A percentile compares a stretch with the other conserved stretches of the same genome.
Evolutionary conservation across 2,329 filamentous ascomycete species (phyloP).

Genomic region (Ophiostoma himal-ulmi): DNA sequence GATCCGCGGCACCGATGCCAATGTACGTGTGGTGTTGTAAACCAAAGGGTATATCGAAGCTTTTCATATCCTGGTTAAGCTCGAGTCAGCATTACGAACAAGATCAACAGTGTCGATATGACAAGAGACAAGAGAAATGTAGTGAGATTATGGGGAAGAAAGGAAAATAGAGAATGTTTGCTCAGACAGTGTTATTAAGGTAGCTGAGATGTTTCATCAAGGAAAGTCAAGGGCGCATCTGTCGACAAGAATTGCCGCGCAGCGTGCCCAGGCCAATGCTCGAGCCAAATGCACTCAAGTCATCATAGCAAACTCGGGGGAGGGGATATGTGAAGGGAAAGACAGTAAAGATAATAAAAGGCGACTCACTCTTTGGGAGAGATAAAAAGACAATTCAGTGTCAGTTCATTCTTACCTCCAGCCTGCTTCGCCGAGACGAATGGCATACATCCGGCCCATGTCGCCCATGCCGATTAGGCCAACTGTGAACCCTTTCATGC

Average conservation of each 20-base stretch:
- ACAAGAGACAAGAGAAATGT: conserved; percentile 1
- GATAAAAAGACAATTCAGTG: neutral
- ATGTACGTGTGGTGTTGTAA: neutral
- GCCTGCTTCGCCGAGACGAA: conserved; percentile 78
- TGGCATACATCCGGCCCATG: conserved; percentile 98
- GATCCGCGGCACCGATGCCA: neutral
- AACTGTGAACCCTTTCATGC: conserved; percentile 66
- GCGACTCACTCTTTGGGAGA: conserved; percentile 16
- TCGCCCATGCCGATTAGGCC: conserved; percentile 99
- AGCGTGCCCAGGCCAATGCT: conserved; percentile 67
- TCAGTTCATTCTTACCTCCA: conserved; percentile 69
- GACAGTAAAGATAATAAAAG: neutral
- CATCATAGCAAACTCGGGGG: conserved; percentile 61
- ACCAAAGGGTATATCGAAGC: neutral
- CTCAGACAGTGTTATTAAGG: conserved; percentile 88
- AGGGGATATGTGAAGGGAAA: neutral
- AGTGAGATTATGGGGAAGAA: neutral
- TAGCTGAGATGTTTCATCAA: conserved; percentile 99
- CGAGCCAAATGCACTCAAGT: conserved; percentile 99
- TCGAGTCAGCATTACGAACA: neutral
- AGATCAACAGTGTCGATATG: neutral
- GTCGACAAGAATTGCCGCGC: conserved; percentile 69
- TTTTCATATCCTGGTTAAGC: neutral
- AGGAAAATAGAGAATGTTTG: conserved; percentile 23
- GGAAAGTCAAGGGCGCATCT: conserved; percentile 61